A percentile compares a stretch with the other conserved stretches of the same genome.
phyloP scores from a whole-genome alignment of 2,329 filamentous ascomycete species.

The Pseudodiploospora longispora region DNA sequence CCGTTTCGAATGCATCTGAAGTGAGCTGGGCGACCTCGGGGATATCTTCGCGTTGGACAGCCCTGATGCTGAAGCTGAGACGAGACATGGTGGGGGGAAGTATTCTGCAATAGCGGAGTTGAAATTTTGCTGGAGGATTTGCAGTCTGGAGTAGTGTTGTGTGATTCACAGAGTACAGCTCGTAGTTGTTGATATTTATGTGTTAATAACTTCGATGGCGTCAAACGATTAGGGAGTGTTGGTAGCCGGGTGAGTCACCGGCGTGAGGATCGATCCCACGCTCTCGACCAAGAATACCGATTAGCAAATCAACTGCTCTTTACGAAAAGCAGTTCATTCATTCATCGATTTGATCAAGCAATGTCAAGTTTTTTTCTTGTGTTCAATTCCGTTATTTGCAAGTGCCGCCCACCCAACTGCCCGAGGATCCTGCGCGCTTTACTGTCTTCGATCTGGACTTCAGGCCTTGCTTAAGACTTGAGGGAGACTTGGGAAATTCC shows the following conservation, averaged over 20 bases:
- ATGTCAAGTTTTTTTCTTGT: no score
- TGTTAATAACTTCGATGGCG: no score
- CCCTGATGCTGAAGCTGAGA: constrained; percentile 13
- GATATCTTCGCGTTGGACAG: constrained; percentile 19
- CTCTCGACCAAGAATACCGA: no score
- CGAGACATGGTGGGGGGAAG: constrained; percentile 10
- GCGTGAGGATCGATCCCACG: neutral
- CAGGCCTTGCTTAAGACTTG: constrained; percentile 53
- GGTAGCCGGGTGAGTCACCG: constrained; percentile 5
- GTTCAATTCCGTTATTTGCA: no score
- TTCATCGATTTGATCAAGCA: no score
- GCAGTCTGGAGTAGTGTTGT: no score
- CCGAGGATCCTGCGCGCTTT: constrained; percentile 19
- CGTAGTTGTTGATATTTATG: no score
- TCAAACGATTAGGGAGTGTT: no score
- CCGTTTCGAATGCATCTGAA: constrained; percentile 21
- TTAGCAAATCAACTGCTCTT: no score
- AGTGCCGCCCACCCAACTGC: neutral
- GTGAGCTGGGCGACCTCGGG: constrained; percentile 20
- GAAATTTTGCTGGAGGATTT: no score
- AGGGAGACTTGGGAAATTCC: constrained; percentile 52
- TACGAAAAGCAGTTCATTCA: no score
- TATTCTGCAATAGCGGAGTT: neutral
- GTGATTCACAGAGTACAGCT: no score
- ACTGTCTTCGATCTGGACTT: constrained; percentile 60